Evolutionary conservation across 768 basidiomycete species (phyloP).

Genomic region (Lactarius evosmus): DNA sequence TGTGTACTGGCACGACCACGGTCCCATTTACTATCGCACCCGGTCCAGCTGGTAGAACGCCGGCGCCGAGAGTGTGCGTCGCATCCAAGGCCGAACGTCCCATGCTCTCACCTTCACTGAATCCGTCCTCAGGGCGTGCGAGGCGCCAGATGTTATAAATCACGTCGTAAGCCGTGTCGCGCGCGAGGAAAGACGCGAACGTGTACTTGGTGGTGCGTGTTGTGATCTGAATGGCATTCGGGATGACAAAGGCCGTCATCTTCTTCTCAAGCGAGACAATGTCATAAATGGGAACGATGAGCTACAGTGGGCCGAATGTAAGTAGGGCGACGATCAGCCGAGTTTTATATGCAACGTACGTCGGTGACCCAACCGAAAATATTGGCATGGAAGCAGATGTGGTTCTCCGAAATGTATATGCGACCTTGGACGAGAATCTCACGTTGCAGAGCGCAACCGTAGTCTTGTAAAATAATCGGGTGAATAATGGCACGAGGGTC

Average conservation of each 20-base stretch:
- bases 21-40: slow-evolving; percentile 12
- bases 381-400: slow-evolving; percentile 99
- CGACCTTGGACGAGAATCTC: slow-evolving; percentile 97
- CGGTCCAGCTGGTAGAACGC: slow-evolving; percentile 1
- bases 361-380: slow-evolving; percentile 99
- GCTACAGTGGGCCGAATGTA: slow-evolving; percentile 41
- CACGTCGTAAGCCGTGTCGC: slow-evolving; percentile 95
- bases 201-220: slow-evolving; percentile 83
- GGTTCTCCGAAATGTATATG: slow-evolving; percentile 96
- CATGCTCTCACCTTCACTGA: slow-evolving; percentile 15
- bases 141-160: slow-evolving; percentile 95
- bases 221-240: slow-evolving; percentile 90
- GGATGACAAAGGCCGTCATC: slow-evolving; percentile 97
- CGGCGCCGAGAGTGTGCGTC: slow-evolving; percentile 3
- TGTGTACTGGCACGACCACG: slow-evolving; percentile 36
- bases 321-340: neutral
- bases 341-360: slow-evolving; percentile 47
- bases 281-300: slow-evolving; percentile 85
- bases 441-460: slow-evolving; percentile 93
- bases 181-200: slow-evolving; percentile 94
- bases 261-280: slow-evolving; percentile 87
- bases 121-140: slow-evolving; percentile 62
- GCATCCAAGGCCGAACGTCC: slow-evolving; percentile 17
- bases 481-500: neutral
- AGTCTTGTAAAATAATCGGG: slow-evolving; percentile 55